These are phyloP conservation scores for Annulohypoxylon moriforme DNA, from an alignment of 495 filamentous ascomycete genomes.

Conservation along the genomic window DNA sequence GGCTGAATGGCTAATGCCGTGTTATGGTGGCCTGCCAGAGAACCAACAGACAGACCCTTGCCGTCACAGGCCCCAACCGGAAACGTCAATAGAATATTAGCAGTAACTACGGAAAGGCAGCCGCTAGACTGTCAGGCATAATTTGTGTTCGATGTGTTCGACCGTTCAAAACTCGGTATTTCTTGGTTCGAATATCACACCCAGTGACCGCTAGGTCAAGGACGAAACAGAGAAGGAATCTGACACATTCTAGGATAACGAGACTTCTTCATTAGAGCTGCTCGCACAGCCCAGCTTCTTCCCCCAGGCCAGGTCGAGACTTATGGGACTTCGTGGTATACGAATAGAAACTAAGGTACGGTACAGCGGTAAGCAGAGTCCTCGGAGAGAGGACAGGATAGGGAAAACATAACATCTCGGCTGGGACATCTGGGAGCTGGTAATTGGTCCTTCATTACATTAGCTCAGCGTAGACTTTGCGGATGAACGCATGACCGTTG, in stretches of 20 bases:
- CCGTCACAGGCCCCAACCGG: slow-evolving; percentile 51
- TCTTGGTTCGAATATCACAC: not conserved
- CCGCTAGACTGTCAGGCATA: slow-evolving; percentile 37
- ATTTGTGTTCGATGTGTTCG: slow-evolving; percentile 25
- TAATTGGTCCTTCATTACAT: slow-evolving; percentile 58
- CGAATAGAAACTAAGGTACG: slow-evolving; percentile 34
- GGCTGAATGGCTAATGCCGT: slow-evolving; percentile 68
- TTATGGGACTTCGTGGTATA: slow-evolving; percentile 5
- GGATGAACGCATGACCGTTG: slow-evolving; percentile 63
- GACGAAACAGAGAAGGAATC: slow-evolving; percentile 32
- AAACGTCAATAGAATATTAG: slow-evolving; percentile 45
- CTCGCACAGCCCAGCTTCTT: slow-evolving; percentile 16
- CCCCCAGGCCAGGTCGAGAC: slow-evolving; percentile 6
- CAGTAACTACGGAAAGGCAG: slow-evolving; percentile 41
- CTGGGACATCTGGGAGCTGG: slow-evolving; percentile 52
- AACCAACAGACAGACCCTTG: slow-evolving; percentile 57
- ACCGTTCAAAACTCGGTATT: slow-evolving; percentile 24
- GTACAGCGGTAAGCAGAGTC: slow-evolving; percentile 39
- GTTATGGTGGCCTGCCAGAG: slow-evolving; percentile 56
- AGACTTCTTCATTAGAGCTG: slow-evolving; percentile 26
- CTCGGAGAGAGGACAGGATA: slow-evolving; percentile 46
- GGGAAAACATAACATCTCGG: slow-evolving; percentile 55
- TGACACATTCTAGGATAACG: slow-evolving; percentile 27
- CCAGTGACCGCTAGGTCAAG: slow-evolving; percentile 18
- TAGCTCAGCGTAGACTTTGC: slow-evolving; percentile 58